phyloP scores from a whole-genome alignment of 768 basidiomycete species.

The Lactifluus volemus region DNA sequence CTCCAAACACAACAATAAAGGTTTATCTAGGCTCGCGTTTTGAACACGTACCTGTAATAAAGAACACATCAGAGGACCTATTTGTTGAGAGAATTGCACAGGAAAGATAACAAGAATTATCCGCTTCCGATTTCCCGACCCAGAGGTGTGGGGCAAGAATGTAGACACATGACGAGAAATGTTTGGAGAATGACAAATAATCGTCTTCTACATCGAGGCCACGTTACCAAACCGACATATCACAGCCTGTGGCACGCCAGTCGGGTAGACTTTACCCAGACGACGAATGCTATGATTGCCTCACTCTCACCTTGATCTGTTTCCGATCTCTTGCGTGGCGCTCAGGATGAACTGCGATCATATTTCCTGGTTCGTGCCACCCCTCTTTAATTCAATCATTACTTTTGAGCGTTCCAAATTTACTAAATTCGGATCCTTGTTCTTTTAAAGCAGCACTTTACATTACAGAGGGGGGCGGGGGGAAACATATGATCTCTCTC shows the following conservation, averaged over 20 bases:
- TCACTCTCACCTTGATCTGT: not conserved
- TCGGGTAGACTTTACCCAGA: not conserved
- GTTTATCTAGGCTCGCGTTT: not conserved
- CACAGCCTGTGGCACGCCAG: not conserved
- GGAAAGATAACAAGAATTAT: slow-evolving; percentile 10
- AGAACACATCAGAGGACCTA: not conserved
- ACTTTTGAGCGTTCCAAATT: not conserved
- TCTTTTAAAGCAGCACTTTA: not conserved
- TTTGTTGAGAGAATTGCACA: not conserved
- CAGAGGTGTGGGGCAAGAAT: not conserved
- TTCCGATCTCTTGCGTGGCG: slow-evolving; percentile 9
- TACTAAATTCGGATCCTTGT: slow-evolving; percentile 4
- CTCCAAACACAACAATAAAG: not conserved
- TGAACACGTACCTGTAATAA: slow-evolving; percentile 1
- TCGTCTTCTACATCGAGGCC: not conserved
- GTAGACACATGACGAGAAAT: slow-evolving; percentile 10
- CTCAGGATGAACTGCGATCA: slow-evolving; percentile 5
- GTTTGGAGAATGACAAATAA: not conserved
- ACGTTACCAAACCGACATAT: slow-evolving; percentile 1
- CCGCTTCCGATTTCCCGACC: slow-evolving; percentile 8
- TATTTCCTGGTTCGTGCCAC: not conserved
- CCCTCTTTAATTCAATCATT: not conserved
- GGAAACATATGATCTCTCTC: slow-evolving; percentile 10
- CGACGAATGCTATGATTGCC: not conserved
- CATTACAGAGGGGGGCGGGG: not conserved